Percentiles rank a stretch among this genome's conserved stretches.
Conservation (phyloP, 495 filamentous ascomycete genomes). For the Lasiosphaeria hispida region DNA sequence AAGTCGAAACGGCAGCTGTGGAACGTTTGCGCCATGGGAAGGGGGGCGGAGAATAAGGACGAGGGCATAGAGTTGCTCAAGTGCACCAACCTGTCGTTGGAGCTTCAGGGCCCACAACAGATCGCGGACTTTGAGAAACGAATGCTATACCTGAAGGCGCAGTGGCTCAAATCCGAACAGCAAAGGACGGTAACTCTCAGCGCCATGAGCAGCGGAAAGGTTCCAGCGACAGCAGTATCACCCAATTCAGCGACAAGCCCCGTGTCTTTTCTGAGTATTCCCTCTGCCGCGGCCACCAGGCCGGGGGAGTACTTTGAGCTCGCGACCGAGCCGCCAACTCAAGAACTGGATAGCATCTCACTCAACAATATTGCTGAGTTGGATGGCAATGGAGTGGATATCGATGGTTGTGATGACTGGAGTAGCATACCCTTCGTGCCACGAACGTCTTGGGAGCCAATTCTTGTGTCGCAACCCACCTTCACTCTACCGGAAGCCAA, state of each 20-base stretch:
- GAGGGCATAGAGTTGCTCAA: background rate
- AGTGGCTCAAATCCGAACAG: background rate
- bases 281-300: background rate
- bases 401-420: no score
- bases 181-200: background rate
- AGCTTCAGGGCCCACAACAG: background rate
- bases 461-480: no score
- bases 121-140: background rate
- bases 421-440: no score
- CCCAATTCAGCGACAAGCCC: background rate
- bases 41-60: background rate
- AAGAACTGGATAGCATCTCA: no score
- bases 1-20: background rate
- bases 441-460: no score
- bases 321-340: no score
- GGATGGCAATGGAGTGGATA: no score
- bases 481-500: no score
- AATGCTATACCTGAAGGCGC: background rate
- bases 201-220: background rate
- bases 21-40: background rate
- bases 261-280: background rate
- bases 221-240: background rate
- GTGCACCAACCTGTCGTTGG: background rate
- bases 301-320: no score
- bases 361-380: no score